Conservation (phyloP, 1,284 basidiomycete species). For the Tausonia pullulans region DNA sequence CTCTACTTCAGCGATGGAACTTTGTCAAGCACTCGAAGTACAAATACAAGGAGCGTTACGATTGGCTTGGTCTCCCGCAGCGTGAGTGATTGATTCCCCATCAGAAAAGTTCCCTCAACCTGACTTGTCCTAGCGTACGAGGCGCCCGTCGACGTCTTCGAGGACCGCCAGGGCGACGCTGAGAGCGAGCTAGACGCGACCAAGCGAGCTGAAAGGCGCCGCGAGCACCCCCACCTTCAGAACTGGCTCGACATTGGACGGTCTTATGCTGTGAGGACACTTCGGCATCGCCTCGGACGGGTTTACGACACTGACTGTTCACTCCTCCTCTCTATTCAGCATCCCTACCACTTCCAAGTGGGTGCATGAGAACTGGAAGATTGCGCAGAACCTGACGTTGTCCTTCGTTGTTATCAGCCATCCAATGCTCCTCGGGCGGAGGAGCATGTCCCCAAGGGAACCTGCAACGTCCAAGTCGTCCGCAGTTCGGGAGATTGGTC, state of each 20-base stretch:
- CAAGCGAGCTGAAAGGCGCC: conserved; percentile 25
- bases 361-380: too few species aligned
- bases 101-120: not conserved
- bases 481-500: conserved; percentile 83
- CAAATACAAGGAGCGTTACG: conserved; percentile 41
- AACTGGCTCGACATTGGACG: conserved; percentile 25
- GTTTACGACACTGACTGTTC: too few species aligned
- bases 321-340: too few species aligned
- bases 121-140: not conserved
- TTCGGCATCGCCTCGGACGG: too few species aligned
- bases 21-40: conserved; percentile 35
- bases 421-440: conserved; percentile 26
- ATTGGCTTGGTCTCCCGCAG: conserved; percentile 76
- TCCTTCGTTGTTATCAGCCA: conserved; percentile 20
- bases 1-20: conserved; percentile 30
- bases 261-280: too few species aligned
- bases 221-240: conserved; percentile 33
- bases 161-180: conserved; percentile 22
- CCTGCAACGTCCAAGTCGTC: conserved; percentile 60
- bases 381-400: not conserved
- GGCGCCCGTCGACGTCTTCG: conserved; percentile 3
- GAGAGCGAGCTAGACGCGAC: conserved; percentile 23
- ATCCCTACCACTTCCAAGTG: too few species aligned
- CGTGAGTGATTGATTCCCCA: conserved; percentile 21
- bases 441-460: conserved; percentile 31